Conservation (phyloP, 164 flowering plant genomes). For the Hamamelis virginiana region DNA sequence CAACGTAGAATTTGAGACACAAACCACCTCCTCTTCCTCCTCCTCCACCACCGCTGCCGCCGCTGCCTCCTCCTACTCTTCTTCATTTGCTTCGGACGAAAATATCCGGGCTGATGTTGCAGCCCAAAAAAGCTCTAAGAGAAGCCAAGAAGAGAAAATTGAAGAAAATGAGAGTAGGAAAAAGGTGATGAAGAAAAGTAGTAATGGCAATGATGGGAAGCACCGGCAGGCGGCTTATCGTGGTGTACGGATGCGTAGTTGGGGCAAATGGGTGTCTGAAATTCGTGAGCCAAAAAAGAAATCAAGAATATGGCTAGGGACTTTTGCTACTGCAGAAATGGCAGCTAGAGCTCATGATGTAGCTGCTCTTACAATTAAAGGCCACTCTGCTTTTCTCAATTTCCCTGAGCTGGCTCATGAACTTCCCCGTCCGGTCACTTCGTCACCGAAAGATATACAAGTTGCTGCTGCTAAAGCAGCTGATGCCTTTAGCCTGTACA, state of each 20-base stretch:
- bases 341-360: slow-evolving; percentile 63
- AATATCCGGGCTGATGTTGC: too few species aligned
- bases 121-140: background rate
- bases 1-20: background rate
- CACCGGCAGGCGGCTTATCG: slow-evolving; percentile 23
- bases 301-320: slow-evolving; percentile 59
- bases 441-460: slow-evolving; percentile 40
- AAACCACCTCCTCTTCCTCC: background rate
- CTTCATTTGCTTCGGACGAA: background rate
- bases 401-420: slow-evolving; percentile 44
- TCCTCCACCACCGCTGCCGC: background rate
- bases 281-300: slow-evolving; percentile 56
- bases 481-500: background rate
- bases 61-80: background rate
- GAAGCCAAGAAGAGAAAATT: background rate
- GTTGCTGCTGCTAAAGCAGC: slow-evolving; percentile 35
- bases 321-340: slow-evolving; percentile 53
- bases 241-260: slow-evolving; percentile 34
- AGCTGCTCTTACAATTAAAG: slow-evolving; percentile 50
- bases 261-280: slow-evolving; percentile 55
- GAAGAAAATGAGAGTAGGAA: background rate
- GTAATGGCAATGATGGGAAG: background rate
- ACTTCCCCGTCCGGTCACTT: slow-evolving; percentile 41
- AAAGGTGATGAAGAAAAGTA: too few species aligned
- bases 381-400: slow-evolving; percentile 40